These are phyloP conservation scores for Ceratocystis harringtonii DNA, from an alignment of 2,329 filamentous ascomycete species.

Conservation along the genomic window DNA sequence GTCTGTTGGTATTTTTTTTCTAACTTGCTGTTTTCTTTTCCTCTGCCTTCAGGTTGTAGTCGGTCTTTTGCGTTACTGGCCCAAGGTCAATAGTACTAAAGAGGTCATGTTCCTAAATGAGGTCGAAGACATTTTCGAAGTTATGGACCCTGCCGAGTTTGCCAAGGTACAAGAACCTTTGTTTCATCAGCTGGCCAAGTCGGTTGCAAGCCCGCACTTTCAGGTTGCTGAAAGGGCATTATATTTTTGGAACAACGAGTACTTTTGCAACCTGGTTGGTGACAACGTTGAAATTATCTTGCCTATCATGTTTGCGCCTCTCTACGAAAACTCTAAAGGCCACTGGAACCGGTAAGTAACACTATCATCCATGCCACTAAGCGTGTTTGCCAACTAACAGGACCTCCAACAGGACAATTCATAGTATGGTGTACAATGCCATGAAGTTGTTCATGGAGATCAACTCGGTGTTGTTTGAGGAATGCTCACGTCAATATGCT, in stretches of 20 bases:
- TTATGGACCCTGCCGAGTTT: slow-evolving; percentile 98
- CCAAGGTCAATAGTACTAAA: slow-evolving; percentile 98
- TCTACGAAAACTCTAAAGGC: slow-evolving; percentile 97
- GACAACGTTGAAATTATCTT: slow-evolving; percentile 98
- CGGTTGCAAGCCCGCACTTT: slow-evolving; percentile 95
- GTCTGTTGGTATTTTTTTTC: background rate
- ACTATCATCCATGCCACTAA: background rate
- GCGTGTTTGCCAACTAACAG: background rate
- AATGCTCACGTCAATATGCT: slow-evolving; percentile 96
- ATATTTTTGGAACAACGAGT: slow-evolving; percentile 99
- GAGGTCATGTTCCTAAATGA: slow-evolving; percentile 99
- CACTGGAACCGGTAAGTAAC: slow-evolving; percentile 84
- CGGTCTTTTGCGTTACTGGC: slow-evolving; percentile 90
- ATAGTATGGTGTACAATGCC: slow-evolving; percentile 98
- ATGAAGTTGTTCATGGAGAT: slow-evolving; percentile 99
- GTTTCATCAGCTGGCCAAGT: slow-evolving; percentile 95
- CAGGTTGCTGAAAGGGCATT: slow-evolving; percentile 93
- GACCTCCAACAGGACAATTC: slow-evolving; percentile 58
- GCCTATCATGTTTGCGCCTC: slow-evolving; percentile 96
- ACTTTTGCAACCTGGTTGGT: slow-evolving; percentile 97
- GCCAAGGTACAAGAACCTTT: slow-evolving; percentile 96
- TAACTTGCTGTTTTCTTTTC: slow-evolving; percentile 14
- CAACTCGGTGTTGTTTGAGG: slow-evolving; percentile 93
- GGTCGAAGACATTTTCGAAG: slow-evolving; percentile 98
- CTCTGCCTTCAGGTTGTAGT: slow-evolving; percentile 56